Evolutionary conservation across 176 grass and related monocot genomes (phyloP), one percentile per base, ranked within the genome.

Genomic region (Zea luxurians): DNA sequence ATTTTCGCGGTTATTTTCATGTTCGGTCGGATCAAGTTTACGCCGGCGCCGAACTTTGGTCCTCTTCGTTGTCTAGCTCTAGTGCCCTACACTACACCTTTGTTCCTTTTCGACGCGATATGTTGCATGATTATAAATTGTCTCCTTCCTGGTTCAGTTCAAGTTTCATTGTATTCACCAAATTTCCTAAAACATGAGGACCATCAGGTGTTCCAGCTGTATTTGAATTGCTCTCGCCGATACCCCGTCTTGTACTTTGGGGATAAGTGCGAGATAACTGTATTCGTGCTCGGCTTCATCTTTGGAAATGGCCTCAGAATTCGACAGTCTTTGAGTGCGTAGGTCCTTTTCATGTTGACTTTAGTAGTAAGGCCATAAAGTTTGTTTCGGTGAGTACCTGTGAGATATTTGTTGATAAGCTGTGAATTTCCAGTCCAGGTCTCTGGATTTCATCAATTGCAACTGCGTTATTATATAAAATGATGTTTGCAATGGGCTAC

Each of bases 331-430:
- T 57, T 76, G 3, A 60, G 66, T 43, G 15, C 6, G 42, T 16
- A 41, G 13, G 17, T 63, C n/a, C 17, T 16, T 20, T 84, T 70
- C 82, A 20, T 55, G 65, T 49, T 35, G 72, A 71, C 66, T 60
- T 58, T 66, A n/a, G 48, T 8, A 34, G 2, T 40, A 49, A 68
- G 12, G 21, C 53, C 42, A 53, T 81, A 48, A 50, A 59, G 40
- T 70, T 80, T 84, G 50, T 46, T 75, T 13, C 15, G 7, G 45
- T 49, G 27, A 15, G 2, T 49, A n/a, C 71, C 4, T 61, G n/a
- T 27, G 20, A 34, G 59, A 44, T 89, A 62, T 71, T 71, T 59
- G 20, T 80, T 75, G 8, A 63, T 6, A 46, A 45, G 17, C 46
- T 40, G 17, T 37, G 10, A 70, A 81, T 66, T 58, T 66, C n/a